Evolutionary conservation across 2,329 filamentous ascomycete genomes (phyloP).

Genomic region (Pseudomassariella vexata): DNA sequence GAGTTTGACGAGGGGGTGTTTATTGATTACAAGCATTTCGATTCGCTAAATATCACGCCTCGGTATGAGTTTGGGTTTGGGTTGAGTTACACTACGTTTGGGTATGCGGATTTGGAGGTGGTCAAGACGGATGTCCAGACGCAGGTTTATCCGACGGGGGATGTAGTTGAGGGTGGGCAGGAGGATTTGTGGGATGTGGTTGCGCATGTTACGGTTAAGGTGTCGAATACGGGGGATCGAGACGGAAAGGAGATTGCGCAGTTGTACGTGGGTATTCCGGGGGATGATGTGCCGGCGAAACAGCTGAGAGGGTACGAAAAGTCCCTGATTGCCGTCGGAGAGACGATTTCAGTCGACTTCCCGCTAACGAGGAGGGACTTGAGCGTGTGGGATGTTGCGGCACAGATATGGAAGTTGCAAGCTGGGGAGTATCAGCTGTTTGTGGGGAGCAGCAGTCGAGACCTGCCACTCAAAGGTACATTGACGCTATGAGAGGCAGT

Average conservation of each 20-base stretch:
- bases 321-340: conserved; percentile 32
- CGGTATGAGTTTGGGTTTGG: conserved; percentile 29
- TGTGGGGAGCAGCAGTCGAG: conserved; percentile 24
- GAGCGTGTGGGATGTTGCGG: conserved; percentile 41
- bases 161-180: conserved; percentile 41
- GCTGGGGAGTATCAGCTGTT: conserved; percentile 22
- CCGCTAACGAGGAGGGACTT: conserved; percentile 40
- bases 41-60: conserved; percentile 20
- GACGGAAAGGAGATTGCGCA: conserved; percentile 46
- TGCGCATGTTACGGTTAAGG: conserved; percentile 37
- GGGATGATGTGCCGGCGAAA: conserved; percentile 38
- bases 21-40: conserved; percentile 28
- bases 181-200: conserved; percentile 46
- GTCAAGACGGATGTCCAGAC: conserved; percentile 16
- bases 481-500: too few relatives aligned
- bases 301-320: conserved; percentile 49
- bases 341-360: conserved; percentile 35
- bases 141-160: conserved; percentile 11
- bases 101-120: conserved; percentile 42
- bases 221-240: conserved; percentile 46
- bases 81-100: conserved; percentile 46
- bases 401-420: conserved; percentile 35
- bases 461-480: conserved; percentile 9
- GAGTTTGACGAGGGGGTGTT: conserved; percentile 25
- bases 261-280: conserved; percentile 44